A percentile compares a stretch with the other conserved stretches of the same genome.
phyloP scores from a whole-genome alignment of 2,329 filamentous ascomycete species.

The Sarocladiaceae sp. region DNA sequence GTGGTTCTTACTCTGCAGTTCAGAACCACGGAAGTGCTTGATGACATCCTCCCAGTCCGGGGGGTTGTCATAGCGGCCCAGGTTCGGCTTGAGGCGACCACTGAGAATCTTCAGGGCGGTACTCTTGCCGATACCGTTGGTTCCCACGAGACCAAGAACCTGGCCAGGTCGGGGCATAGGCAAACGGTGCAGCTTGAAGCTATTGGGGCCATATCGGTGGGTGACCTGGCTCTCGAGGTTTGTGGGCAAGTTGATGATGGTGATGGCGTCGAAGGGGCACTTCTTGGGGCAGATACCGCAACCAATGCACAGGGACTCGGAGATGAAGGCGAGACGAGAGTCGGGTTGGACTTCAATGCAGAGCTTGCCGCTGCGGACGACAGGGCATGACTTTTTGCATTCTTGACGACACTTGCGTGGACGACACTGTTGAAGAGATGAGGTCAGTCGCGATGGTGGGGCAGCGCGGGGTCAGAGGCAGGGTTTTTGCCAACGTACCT shows the following conservation, averaged over 20 bases:
- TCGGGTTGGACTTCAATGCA: slow-evolving; percentile 89
- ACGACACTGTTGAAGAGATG: slow-evolving; percentile 28
- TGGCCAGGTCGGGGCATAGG: slow-evolving; percentile 94
- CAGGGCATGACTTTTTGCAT: slow-evolving; percentile 97
- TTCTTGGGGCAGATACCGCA: slow-evolving; percentile 99
- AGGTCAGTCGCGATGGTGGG: slow-evolving; percentile 20
- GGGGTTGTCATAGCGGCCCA: slow-evolving; percentile 91
- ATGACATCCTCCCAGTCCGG: slow-evolving; percentile 99
- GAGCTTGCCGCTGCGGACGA: slow-evolving; percentile 93
- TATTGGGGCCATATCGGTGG: slow-evolving; percentile 98
- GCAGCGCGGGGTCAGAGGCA: slow-evolving; percentile 15
- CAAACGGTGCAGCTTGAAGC: slow-evolving; percentile 97
- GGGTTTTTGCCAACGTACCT: slow-evolving; percentile 50
- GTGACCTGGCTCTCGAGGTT: slow-evolving; percentile 98
- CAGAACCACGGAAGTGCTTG: slow-evolving; percentile 95
- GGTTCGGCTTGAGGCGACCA: slow-evolving; percentile 96
- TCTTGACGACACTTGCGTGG: slow-evolving; percentile 87
- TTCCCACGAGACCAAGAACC: slow-evolving; percentile 92
- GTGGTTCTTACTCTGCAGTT: slow-evolving; percentile 74
- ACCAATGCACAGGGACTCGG: slow-evolving; percentile 90
- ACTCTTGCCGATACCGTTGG: slow-evolving; percentile 99
- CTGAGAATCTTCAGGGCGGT: slow-evolving; percentile 98
- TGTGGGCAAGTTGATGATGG: slow-evolving; percentile 99
- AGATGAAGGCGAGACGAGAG: slow-evolving; percentile 96
- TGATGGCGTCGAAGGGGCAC: slow-evolving; percentile 96